Conservation (phyloP, 768 basidiomycete genomes). For the Lentinus tigrinus region DNA sequence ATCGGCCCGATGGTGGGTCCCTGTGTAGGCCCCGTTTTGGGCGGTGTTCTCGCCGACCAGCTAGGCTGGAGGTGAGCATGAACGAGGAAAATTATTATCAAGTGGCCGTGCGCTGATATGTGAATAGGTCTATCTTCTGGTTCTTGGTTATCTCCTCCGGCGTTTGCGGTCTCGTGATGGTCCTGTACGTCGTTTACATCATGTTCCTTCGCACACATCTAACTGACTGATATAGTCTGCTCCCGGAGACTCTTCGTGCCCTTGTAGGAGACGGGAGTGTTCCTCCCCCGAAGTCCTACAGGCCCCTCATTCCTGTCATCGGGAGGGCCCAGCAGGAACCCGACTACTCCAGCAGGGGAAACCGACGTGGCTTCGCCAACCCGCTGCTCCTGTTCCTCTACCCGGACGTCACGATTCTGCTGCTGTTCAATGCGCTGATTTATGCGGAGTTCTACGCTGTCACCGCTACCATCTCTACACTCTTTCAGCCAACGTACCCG, state of each 20-base stretch:
- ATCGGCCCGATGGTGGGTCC: constrained; percentile 62
- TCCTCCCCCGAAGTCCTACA: constrained; percentile 29
- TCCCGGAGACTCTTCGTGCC: constrained; percentile 49
- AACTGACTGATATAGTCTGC: constrained; percentile 27
- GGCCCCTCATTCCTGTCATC: constrained; percentile 33
- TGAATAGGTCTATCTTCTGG: constrained; percentile 41
- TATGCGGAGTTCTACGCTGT: constrained; percentile 62
- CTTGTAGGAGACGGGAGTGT: constrained; percentile 44
- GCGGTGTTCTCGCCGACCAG: constrained; percentile 37
- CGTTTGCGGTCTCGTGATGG: constrained; percentile 34
- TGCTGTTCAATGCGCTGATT: constrained; percentile 49
- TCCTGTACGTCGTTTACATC: constrained; percentile 28
- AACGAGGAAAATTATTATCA: rapidly evolving
- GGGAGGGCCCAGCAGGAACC: constrained; percentile 10
- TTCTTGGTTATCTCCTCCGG: constrained; percentile 37
- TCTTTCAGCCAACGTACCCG: constrained; percentile 59
- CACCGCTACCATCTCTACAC: constrained; percentile 57
- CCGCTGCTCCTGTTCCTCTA: constrained; percentile 56
- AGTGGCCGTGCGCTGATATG: neutral
- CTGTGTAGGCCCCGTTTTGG: constrained; percentile 45
- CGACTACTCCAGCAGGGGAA: constrained; percentile 17
- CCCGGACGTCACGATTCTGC: constrained; percentile 55
- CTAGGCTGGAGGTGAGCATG: constrained; percentile 31
- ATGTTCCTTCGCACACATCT: no score
- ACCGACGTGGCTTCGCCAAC: constrained; percentile 44